Percentiles rank a stretch among this genome's conserved stretches.
These are phyloP conservation scores for Quercus parvula DNA, from an alignment of 306 rosid genomes.

Conservation along the genomic window DNA sequence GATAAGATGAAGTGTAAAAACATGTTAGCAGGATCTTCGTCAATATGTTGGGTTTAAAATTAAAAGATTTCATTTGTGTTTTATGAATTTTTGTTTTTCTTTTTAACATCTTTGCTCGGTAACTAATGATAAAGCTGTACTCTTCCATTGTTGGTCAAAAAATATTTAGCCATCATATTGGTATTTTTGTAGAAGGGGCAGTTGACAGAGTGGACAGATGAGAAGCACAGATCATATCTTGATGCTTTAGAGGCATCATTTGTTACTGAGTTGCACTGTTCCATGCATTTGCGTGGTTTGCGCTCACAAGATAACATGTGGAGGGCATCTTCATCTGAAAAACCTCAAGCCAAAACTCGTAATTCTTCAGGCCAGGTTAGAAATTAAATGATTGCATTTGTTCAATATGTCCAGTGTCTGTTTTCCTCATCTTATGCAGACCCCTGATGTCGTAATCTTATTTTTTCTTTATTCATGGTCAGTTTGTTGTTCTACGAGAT, in stretches of 20 bases:
- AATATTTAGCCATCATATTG: conserved; percentile 13
- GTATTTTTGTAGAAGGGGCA: conserved; percentile 38
- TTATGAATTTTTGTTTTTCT: background rate
- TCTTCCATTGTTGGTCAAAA: conserved; percentile 18
- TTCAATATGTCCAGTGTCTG: conserved; percentile 11
- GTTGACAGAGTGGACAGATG: conserved; percentile 71
- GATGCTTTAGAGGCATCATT: conserved; percentile 79
- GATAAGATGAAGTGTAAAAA: background rate
- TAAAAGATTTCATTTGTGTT: background rate
- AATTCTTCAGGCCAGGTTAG: conserved; percentile 59
- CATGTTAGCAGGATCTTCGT: background rate
- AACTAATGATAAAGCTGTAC: conserved; percentile 1
- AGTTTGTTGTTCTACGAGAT: conserved; percentile 54
- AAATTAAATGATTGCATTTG: conserved; percentile 13
- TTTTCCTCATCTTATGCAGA: conserved; percentile 17
- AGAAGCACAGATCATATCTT: conserved; percentile 67
- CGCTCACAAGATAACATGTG: conserved; percentile 27
- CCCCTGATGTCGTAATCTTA: conserved; percentile 21
- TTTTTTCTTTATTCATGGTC: conserved; percentile 26
- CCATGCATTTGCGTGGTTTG: conserved; percentile 33
- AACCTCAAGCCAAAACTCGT: conserved; percentile 28
- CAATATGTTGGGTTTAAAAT: background rate
- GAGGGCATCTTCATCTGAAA: conserved; percentile 25
- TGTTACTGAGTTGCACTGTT: conserved; percentile 53
- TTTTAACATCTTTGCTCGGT: background rate